Base-by-base conservation (phyloP, 768 basidiomycete genomes). In the Plicaturopsis crispa region DNA sequence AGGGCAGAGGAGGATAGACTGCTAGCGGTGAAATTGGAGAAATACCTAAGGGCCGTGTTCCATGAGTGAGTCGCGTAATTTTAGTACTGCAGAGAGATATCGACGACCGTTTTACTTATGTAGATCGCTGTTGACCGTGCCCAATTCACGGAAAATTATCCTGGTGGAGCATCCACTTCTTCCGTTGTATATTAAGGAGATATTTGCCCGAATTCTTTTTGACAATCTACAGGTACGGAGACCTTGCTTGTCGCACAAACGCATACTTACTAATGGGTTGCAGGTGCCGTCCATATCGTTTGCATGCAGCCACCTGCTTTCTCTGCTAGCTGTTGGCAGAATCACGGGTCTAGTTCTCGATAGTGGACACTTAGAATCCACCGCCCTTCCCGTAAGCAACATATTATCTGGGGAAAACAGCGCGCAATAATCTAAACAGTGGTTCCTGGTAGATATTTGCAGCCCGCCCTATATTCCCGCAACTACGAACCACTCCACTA, bases 271-370 rank as follows among this genome's bases (percentile, higher is more conserved):
- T 34, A 32, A 20, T 17, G 8, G 4, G 7, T 23, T 26, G 18
- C 54, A 96, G 91, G 85, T 96, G 20, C 94, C 92, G 5, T 91
- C 89, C 5, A 72, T 99, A 46, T 94, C 91, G 2, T 99, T 98
- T 60, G 84, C 87, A 1, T 83, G 88, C 12, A 84, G 88, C 40
- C 89, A 89, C 49, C 63, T 98, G 0, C 73, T 97, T 13, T 76
- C 91, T 3, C 65, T 98, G 11, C 69, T 96, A 43, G 80, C 91
- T 2, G 78, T 80, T 5, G 96, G 96, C 8, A 70, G 88, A 42
- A 84, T 92, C 47, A 93, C 92, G 2, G 96, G 94, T 5, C 74
- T 99, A 11, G 94, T 98, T 1, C 63, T 98, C 2, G 96, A 99
- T 53, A 83, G 81, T 47, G 96, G 96, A 1, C 82, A 94, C 55